phyloP scores from a whole-genome alignment of 495 filamentous ascomycete genomes.

The Apiosordaria backusii region DNA sequence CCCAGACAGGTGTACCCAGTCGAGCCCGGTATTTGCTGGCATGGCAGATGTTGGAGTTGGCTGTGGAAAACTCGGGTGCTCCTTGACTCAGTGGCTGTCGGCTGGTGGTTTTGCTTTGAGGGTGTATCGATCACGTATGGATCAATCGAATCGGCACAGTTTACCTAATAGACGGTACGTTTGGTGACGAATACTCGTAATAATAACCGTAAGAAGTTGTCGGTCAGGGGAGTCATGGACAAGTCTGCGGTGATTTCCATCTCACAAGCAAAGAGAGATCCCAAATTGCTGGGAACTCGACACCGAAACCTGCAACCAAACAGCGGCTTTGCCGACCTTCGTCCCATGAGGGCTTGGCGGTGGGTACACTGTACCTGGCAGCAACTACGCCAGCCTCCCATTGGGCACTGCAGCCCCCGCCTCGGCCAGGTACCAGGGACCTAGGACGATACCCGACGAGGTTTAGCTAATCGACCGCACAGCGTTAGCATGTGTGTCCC shows the following conservation, averaged over 20 bases:
- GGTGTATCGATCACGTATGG: not conserved
- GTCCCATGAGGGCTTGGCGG: not conserved
- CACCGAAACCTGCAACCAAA: too few species aligned
- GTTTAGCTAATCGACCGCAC: not conserved
- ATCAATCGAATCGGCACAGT: not conserved
- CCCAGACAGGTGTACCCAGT: conserved; percentile 2
- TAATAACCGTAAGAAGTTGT: not conserved
- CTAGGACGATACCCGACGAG: not conserved
- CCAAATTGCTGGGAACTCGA: too few species aligned
- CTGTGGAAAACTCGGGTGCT: not conserved
- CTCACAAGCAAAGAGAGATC: not conserved
- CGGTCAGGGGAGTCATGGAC: not conserved
- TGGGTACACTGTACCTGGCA: conserved; percentile 9
- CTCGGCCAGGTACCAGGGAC: conserved; percentile 7
- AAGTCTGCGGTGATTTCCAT: too few species aligned
- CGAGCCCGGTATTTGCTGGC: not conserved
- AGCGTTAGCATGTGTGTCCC: conserved; percentile 3
- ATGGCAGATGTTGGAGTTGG: not conserved
- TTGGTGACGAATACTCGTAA: not conserved
- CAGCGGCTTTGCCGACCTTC: conserved; percentile 1
- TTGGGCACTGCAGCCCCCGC: not conserved
- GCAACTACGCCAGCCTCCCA: not conserved
- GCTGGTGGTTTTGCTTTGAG: not conserved
- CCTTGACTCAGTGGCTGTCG: not conserved
- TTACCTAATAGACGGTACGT: not conserved